phyloP scores from a whole-genome alignment of 805 yeast genomes.

The Wickerhamiella nectarea region DNA sequence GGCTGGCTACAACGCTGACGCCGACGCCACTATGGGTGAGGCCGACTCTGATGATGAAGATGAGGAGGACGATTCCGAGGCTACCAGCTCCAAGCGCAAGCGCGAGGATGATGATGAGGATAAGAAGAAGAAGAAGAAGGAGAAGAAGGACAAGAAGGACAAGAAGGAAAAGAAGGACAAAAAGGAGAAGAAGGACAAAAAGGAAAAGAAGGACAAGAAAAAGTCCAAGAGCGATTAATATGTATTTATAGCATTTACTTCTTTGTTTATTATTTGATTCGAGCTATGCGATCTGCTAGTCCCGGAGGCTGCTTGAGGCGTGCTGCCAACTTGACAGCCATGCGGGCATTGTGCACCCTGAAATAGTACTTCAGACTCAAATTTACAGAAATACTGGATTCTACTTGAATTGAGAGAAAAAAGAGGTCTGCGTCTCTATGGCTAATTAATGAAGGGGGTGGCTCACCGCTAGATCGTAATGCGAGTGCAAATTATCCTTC shows the following conservation, averaged over 20 bases:
- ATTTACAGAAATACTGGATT: too few relatives aligned
- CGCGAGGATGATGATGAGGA: conserved; percentile 9
- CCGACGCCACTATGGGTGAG: conserved; percentile 55
- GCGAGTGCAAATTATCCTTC: too few relatives aligned
- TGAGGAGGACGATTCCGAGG: conserved; percentile 4
- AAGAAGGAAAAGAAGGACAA: conserved; percentile 16
- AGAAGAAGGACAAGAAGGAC: conserved; percentile 16
- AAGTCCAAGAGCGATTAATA: conserved; percentile 12
- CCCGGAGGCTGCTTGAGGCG: too few relatives aligned
- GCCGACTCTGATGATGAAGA: conserved; percentile 5
- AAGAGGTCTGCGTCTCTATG: too few relatives aligned
- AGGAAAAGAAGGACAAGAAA: conserved; percentile 14
- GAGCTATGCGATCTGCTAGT: too few relatives aligned
- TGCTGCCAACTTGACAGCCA: too few relatives aligned
- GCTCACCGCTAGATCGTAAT: too few relatives aligned
- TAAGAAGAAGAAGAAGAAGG: conserved; percentile 16
- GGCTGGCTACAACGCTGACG: conserved; percentile 86
- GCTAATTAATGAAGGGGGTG: too few relatives aligned
- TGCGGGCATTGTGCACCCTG: too few relatives aligned
- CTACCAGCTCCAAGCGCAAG: conserved; percentile 6
- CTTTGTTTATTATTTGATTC: neutral
- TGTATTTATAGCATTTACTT: conserved; percentile 9
- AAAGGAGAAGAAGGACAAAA: conserved; percentile 18
- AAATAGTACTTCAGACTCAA: too few relatives aligned
- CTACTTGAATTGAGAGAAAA: too few relatives aligned